Base-by-base conservation (phyloP, 345 rosid genomes). In the Combretum micranthum region DNA sequence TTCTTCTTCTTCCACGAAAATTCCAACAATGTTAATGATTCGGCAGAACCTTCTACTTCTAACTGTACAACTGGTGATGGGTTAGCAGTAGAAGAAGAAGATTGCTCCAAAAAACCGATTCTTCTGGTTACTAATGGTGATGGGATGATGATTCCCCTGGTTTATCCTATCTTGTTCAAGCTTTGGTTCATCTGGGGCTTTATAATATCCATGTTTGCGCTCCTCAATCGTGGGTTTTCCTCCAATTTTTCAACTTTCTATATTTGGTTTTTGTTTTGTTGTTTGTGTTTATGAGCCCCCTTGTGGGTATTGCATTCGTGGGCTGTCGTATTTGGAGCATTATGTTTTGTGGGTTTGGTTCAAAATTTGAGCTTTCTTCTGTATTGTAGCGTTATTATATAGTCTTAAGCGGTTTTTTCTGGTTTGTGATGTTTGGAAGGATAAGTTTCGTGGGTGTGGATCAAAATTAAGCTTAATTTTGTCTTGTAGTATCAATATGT, bases 91-190 rank as follows among this genome's bases (percentile, higher is more conserved):
- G 39, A 32, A 32, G 39, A 32, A 32, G 39, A 7, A 47, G 88
- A 76, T 54, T 73, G 71, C 59, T 74, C 89, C 20, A 20, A 50
- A 1, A 93, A 77, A 79, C 97, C 97, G 20, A 60, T 89, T 49
- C 70, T 90, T 75, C 74, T 93, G 77, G 82, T 93, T 42, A 90
- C 95, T 18, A 90, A 90, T 62, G 83, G 78, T 0, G 92, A 93
- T 67, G 99, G 99, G 66, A 85, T 87, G n/a, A n/a, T 77, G 97
- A 87, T 25, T 93, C 96, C 11, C 84, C 88, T 47, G 99, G 99
- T 8, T 87, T 93, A 72, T 72, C 85, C 18, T 76, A 47, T 75
- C 96, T 93, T 43, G 99, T 90, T 23, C 84, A 90, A 53, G 99
- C 92, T 74, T 76, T 93, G 80, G 95, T 83, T 57, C 66, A 67